Base-by-base conservation (phyloP, 2,329 filamentous ascomycete genomes). In the Alternaria sp. region DNA sequence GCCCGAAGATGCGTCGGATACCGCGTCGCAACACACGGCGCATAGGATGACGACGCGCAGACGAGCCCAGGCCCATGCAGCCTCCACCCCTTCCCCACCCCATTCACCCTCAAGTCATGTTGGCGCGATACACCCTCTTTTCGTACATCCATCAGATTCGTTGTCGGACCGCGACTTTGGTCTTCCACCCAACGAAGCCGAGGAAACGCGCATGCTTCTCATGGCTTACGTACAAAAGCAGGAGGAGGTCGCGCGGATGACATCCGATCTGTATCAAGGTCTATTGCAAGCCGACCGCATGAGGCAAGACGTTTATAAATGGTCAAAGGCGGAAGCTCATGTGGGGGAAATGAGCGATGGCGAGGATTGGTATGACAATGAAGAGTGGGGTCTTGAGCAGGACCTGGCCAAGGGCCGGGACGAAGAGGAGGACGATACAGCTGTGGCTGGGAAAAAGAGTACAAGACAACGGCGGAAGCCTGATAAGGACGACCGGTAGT, bases 361-460 rank as follows among this genome's bases (percentile, higher is more conserved):
- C 10, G 92, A 96, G 80, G 92, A 96, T 74, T 96, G 91, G 90
- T 93, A 93, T 72, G 92, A 96, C 76, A 86, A 86, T 71, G 89
- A 92, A 52, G 90, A 92, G 78, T 94, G 91, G 90, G 86, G 85
- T 0, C 76, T 95, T 48, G 84, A 86, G 8, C 89, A 90, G 61
- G 88, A 91, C 65, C 79, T 94, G 7, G 89, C 91, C 75, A 95
- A 95, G 79, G 91, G 91, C 0, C 88, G 91, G 69, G 90, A 93
- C 72, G 91, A 94, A 70, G 91, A 95, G 72, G 91, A 94, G 26
- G 81, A 83, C 72, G 90, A 93, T 58, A 80, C 79, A 40, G 79
- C 77, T 14, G 79, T 78, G 39, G 70, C 75, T 49, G 80, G 80
- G 17, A 82, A 85, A 76, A 82, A 84, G 75, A 66, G 63, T 21